Base-by-base conservation (phyloP, 768 basidiomycete genomes). In the Suillus ampliporus region DNA sequence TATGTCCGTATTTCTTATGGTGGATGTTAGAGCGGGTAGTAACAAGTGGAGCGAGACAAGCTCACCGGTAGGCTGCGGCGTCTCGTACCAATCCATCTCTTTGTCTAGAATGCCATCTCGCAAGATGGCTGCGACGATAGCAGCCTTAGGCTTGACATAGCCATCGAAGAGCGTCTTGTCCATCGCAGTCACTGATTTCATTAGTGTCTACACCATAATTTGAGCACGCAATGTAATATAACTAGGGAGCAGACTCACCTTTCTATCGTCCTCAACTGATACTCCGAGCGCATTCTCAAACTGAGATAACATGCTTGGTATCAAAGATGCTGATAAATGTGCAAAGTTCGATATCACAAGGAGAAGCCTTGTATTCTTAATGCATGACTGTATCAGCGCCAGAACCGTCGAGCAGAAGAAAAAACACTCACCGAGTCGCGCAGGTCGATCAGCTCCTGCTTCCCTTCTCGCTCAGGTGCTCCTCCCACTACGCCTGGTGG, bases 41-140 rank as follows among this genome's bases (percentile, higher is more conserved):
- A 54, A 53, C 10, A 58, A 40, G n/a, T 56, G 2, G 17, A 17
- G 31, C 48, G 51, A 48, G 48, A 60, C 8, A 57, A 41, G 70
- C 84, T 54, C 69, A 91, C 97, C 95, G 65, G 88, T 91, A 5
- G 97, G 97, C 71, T 97, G 95, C 4, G 91, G 89, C 0, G 93
- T 94, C 67, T 95, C 91, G 69, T 89, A 92, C 97, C 97, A 99
- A 72, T 98, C 94, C 84, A 98, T 92, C 37, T 83, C 79, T 31
- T 80, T 80, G 57, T 91, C 85, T 34, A 97, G 79, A 51, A 99
- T 90, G 11, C 97, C 97, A 57, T 82, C 80, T 31, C 89, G 86
- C 43, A 98, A 80, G 56, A 93, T 88, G 40, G 78, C 76, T 54
- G 81, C 89, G 37, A 94, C 83, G 15, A 78, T 77, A n/a, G 81